Percentiles rank a stretch among this genome's conserved stretches.
These are phyloP conservation scores for Eudorina sp. DNA, from an alignment of 139 green algal genomes.

Conservation along the genomic window DNA sequence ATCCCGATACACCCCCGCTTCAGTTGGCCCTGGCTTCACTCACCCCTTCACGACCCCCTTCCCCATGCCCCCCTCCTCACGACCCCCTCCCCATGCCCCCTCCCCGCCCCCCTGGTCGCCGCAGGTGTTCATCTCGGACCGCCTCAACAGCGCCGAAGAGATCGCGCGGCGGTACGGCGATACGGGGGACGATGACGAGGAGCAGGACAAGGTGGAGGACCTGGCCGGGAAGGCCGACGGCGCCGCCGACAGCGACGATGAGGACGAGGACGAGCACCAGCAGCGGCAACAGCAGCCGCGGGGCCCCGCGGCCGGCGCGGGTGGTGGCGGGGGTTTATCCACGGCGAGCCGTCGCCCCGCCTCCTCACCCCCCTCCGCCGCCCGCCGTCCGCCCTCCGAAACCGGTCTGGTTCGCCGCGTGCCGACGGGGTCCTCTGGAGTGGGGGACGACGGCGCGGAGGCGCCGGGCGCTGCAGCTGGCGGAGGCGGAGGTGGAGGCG, in stretches of 20 bases:
- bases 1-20: too few relatives aligned
- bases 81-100: too few relatives aligned
- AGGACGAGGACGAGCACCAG: too few relatives aligned
- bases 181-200: neutral
- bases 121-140: slow-evolving; percentile 10
- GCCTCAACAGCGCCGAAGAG: slow-evolving; percentile 4
- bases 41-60: too few relatives aligned
- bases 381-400: neutral
- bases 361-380: neutral
- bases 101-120: too few relatives aligned
- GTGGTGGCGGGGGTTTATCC: too few relatives aligned
- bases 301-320: too few relatives aligned
- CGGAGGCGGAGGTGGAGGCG: neutral
- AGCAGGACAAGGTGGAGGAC: too few relatives aligned
- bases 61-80: too few relatives aligned
- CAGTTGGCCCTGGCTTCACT: too few relatives aligned
- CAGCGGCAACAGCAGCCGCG: too few relatives aligned
- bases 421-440: neutral
- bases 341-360: neutral
- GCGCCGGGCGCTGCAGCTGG: too few relatives aligned
- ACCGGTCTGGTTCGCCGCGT: neutral
- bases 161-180: neutral
- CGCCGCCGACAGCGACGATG: neutral
- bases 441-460: neutral
- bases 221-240: neutral